Evolutionary conservation across 164 flowering plant genomes (phyloP).

Genomic region (Cinnamomum chago): DNA sequence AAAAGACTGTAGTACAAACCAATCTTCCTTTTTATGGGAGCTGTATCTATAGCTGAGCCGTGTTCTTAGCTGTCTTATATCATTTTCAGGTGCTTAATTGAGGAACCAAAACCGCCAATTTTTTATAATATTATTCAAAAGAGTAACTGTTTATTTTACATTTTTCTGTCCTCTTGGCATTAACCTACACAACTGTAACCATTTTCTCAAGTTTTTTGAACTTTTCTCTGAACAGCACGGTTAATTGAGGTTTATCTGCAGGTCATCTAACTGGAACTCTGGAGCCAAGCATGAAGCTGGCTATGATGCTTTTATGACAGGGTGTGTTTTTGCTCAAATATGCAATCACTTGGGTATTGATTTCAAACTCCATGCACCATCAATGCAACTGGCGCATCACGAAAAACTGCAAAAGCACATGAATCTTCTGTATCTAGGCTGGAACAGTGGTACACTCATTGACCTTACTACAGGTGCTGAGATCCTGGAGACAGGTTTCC

Average conservation of each 20-base stretch:
- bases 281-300: constrained; percentile 98
- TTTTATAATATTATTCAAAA: no score
- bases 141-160: no score
- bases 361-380: constrained; percentile 30
- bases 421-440: constrained; percentile 71
- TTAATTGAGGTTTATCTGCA: constrained; percentile 29
- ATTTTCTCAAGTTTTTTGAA: neutral
- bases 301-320: constrained; percentile 98
- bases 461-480: constrained; percentile 53
- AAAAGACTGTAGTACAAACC: no score
- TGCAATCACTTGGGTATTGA: constrained; percentile 66
- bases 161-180: neutral
- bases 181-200: neutral
- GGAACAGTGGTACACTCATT: constrained; percentile 61
- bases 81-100: no score
- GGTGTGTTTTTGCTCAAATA: constrained; percentile 82
- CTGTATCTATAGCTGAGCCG: no score
- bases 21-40: no score
- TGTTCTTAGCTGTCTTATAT: no score
- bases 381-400: constrained; percentile 26
- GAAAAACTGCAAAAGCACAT: constrained; percentile 56
- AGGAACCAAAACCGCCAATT: no score
- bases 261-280: constrained; percentile 79
- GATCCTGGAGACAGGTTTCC: constrained; percentile 17
- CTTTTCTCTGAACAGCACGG: neutral